Conservation (phyloP, 2,329 filamentous ascomycete genomes). For the Simplicillium sp. region DNA sequence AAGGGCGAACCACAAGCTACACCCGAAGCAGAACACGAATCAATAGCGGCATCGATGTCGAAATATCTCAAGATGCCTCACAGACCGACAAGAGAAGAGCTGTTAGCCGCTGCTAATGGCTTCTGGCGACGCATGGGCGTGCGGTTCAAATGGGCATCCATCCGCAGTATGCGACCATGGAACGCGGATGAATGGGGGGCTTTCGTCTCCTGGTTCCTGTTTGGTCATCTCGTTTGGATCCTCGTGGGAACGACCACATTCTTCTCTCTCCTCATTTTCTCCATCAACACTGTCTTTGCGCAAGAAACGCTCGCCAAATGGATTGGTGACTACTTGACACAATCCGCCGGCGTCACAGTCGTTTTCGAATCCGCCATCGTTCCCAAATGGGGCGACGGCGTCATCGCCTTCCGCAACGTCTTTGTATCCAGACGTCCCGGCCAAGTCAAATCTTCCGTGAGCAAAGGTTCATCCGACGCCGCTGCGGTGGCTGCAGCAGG, state of each 20-base stretch:
- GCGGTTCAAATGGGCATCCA: conserved; percentile 96
- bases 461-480: conserved; percentile 82
- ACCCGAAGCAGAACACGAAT: conserved; percentile 22
- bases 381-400: conserved; percentile 87
- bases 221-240: conserved; percentile 91
- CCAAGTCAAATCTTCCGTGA: conserved; percentile 71
- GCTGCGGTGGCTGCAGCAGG: conserved; percentile 77
- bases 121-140: conserved; percentile 88
- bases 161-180: conserved; percentile 86
- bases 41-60: conserved; percentile 41
- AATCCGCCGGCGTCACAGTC: conserved; percentile 85
- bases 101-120: conserved; percentile 81
- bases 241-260: conserved; percentile 97
- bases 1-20: not conserved
- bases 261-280: conserved; percentile 81
- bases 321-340: conserved; percentile 91
- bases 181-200: conserved; percentile 95
- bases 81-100: conserved; percentile 84
- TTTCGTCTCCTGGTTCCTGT: conserved; percentile 85
- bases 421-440: conserved; percentile 89
- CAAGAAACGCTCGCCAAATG: conserved; percentile 92
- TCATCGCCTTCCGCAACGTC: conserved; percentile 94
- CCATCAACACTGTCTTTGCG: conserved; percentile 92
- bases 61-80: conserved; percentile 68
- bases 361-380: conserved; percentile 98